A percentile compares a stretch with the other conserved stretches of the same genome.
Evolutionary conservation across 805 yeast genomes (phyloP).

Genomic region (Saccharomyces jurei): DNA sequence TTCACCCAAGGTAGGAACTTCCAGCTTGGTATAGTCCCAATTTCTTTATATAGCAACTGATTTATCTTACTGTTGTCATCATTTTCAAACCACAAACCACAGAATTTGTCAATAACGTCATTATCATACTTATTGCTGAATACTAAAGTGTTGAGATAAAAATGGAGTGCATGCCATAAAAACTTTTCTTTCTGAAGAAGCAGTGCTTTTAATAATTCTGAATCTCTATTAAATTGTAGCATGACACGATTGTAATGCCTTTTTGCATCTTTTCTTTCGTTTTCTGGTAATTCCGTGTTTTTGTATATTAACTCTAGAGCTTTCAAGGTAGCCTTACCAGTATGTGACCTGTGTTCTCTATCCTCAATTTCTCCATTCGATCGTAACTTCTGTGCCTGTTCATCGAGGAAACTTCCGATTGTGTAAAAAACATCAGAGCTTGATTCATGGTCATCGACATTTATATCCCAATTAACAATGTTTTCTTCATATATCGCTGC

Average conservation of each 20-base stretch:
- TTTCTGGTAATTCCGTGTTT: constrained; percentile 33
- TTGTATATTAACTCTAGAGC: constrained; percentile 41
- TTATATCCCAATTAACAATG: constrained; percentile 34
- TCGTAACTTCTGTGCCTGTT: constrained; percentile 43
- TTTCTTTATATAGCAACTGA: constrained; percentile 30
- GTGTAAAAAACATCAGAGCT: constrained; percentile 44
- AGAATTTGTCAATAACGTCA: constrained; percentile 63
- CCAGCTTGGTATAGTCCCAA: constrained; percentile 43
- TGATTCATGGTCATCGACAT: constrained; percentile 18
- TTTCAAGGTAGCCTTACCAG: constrained; percentile 40
- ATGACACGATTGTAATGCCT: constrained; percentile 43
- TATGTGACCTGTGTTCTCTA: constrained; percentile 33
- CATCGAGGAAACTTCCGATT: constrained; percentile 68
- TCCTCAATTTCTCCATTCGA: constrained; percentile 39
- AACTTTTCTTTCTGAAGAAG: constrained; percentile 35
- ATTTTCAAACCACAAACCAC: constrained; percentile 75
- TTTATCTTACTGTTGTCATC: constrained; percentile 40
- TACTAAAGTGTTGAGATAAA: constrained; percentile 49
- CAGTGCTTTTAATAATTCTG: constrained; percentile 36
- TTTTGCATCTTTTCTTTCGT: constrained; percentile 46
- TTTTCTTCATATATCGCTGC: constrained; percentile 48
- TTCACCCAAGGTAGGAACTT: constrained; percentile 74
- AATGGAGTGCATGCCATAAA: constrained; percentile 46
- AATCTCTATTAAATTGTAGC: constrained; percentile 43
- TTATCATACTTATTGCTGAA: constrained; percentile 38